Conservation (phyloP, 805 yeast species). For the Teunomyces stri region DNA sequence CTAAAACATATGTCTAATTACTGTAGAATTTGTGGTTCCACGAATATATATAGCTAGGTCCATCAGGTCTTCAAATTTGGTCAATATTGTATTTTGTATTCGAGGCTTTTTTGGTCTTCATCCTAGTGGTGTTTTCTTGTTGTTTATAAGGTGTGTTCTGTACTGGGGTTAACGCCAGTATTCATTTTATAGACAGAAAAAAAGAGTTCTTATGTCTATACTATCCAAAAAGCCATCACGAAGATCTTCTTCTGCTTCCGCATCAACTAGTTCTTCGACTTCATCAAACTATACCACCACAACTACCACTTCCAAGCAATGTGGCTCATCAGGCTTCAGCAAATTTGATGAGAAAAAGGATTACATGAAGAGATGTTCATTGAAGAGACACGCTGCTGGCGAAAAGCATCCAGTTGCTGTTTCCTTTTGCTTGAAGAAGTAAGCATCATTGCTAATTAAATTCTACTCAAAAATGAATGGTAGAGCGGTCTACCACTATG, state of each 20-base stretch:
- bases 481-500: background rate
- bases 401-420: slow-evolving; percentile 22
- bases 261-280: background rate
- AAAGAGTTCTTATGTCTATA: slow-evolving; percentile 1
- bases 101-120: slow-evolving; percentile 1
- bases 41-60: background rate
- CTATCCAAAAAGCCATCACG: slow-evolving; percentile 2
- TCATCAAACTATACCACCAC: background rate
- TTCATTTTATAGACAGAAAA: background rate
- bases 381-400: slow-evolving; percentile 16
- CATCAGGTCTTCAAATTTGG: background rate
- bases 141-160: slow-evolving; percentile 3
- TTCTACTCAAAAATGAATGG: slow-evolving; percentile 1
- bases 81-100: background rate
- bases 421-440: slow-evolving; percentile 39
- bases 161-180: slow-evolving; percentile 3
- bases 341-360: slow-evolving; percentile 47
- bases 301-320: background rate
- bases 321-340: background rate
- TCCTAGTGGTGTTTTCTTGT: slow-evolving; percentile 1
- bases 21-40: background rate
- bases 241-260: slow-evolving; percentile 3
- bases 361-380: slow-evolving; percentile 39
- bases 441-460: background rate
- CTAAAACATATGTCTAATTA: slow-evolving; percentile 1